These are phyloP conservation scores for Capsaspora owczarzaki DNA, from an alignment of 78 protist genomes.

Conservation along the genomic window DNA sequence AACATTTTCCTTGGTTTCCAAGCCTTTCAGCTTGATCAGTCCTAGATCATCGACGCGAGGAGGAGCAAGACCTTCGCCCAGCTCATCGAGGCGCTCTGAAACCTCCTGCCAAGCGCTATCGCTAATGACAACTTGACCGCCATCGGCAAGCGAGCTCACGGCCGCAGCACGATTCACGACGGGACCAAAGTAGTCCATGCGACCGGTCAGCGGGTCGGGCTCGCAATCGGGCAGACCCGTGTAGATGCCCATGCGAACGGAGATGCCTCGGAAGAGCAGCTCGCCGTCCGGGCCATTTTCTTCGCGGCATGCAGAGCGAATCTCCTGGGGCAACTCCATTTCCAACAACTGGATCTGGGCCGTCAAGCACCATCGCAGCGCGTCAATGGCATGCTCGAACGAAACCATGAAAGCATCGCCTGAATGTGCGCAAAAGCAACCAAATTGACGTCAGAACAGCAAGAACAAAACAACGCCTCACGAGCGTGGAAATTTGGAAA, in stretches of 20 bases:
- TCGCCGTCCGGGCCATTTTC: neutral
- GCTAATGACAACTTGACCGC: constrained; percentile 51
- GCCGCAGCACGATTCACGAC: constrained; percentile 53
- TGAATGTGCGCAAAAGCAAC: too few relatives aligned
- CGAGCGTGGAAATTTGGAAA: too few relatives aligned
- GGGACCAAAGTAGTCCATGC: constrained; percentile 58
- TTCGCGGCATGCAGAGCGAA: neutral
- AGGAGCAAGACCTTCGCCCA: neutral
- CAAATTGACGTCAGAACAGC: too few relatives aligned
- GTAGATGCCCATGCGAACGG: constrained; percentile 65
- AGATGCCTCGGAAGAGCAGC: constrained; percentile 35
- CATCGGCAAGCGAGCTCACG: constrained; percentile 30
- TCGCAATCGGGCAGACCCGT: constrained; percentile 34
- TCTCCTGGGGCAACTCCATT: constrained; percentile 43
- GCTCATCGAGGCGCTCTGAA: neutral
- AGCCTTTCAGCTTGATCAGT: constrained; percentile 13
- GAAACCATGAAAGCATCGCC: constrained; percentile 67
- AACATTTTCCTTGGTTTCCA: constrained; percentile 1
- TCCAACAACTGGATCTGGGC: constrained; percentile 21
- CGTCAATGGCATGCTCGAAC: constrained; percentile 7
- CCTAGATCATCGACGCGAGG: neutral
- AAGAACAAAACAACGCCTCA: too few relatives aligned
- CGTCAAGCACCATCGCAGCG: constrained; percentile 13
- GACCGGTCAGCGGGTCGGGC: constrained; percentile 33
- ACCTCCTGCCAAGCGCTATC: neutral